These are phyloP conservation scores for Xylaria arbuscula DNA, from an alignment of 2,329 filamentous ascomycete species.

Conservation along the genomic window DNA sequence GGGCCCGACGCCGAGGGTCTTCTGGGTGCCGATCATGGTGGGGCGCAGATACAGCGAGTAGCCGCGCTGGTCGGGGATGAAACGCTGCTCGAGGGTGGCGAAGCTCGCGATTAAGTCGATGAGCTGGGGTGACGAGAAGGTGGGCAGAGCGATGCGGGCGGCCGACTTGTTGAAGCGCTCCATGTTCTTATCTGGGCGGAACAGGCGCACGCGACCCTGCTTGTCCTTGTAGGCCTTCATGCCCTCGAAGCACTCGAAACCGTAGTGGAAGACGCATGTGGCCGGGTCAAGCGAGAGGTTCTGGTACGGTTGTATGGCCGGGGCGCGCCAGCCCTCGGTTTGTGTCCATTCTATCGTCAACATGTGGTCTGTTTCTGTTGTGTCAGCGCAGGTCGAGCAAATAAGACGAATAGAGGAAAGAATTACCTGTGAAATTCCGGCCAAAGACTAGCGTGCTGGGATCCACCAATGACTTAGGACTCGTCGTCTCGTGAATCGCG, in stretches of 20 bases:
- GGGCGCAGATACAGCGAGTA: slow-evolving; percentile 97
- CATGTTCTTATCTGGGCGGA: slow-evolving; percentile 98
- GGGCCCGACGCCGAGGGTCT: slow-evolving; percentile 90
- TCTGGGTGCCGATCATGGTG: slow-evolving; percentile 97
- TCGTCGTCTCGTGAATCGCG: slow-evolving; percentile 76
- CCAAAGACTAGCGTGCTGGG: slow-evolving; percentile 90
- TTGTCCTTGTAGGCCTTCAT: slow-evolving; percentile 99
- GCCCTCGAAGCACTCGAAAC: slow-evolving; percentile 97
- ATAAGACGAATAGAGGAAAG: neutral
- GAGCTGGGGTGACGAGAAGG: slow-evolving; percentile 78
- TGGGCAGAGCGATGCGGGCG: slow-evolving; percentile 91
- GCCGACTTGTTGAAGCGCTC: slow-evolving; percentile 90
- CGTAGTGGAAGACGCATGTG: slow-evolving; percentile 98
- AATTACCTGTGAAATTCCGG: slow-evolving; percentile 83
- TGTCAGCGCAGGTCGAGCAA: neutral
- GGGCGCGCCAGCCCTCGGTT: slow-evolving; percentile 81
- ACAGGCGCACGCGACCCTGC: slow-evolving; percentile 81
- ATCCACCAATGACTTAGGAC: slow-evolving; percentile 78
- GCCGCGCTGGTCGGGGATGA: slow-evolving; percentile 86
- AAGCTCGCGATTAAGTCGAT: slow-evolving; percentile 86
- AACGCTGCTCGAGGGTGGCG: slow-evolving; percentile 83
- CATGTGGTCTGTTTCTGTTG: slow-evolving; percentile 82
- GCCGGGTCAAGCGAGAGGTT: slow-evolving; percentile 97
- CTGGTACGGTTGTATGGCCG: slow-evolving; percentile 91
- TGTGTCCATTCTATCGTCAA: slow-evolving; percentile 93